Conservation (phyloP, 495 filamentous ascomycete species). For the Penicillium antarcticum region DNA sequence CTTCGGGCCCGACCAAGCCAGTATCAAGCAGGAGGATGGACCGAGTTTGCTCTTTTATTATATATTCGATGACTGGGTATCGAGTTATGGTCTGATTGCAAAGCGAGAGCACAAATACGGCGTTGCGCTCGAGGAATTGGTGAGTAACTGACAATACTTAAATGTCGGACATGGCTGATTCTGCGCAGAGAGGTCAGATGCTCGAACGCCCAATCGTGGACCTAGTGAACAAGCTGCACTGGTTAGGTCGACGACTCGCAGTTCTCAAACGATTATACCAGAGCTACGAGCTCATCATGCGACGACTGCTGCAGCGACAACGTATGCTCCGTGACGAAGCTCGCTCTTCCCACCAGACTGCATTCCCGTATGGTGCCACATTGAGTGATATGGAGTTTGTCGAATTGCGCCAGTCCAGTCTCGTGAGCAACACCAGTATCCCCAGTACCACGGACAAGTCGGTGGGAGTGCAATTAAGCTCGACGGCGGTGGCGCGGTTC, state of each 20-base stretch:
- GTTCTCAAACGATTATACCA: constrained; percentile 73
- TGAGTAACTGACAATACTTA: constrained; percentile 25
- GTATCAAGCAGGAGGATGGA: constrained; percentile 55
- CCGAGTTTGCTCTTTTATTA: constrained; percentile 81
- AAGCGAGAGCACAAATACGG: constrained; percentile 60
- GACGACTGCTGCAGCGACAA: constrained; percentile 60
- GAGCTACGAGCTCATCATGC: constrained; percentile 75
- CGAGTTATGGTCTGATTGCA: constrained; percentile 61
- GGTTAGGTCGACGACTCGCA: constrained; percentile 62
- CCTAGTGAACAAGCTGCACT: constrained; percentile 69
- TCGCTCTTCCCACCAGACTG: constrained; percentile 16
- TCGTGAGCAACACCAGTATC: constrained; percentile 22
- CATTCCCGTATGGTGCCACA: constrained; percentile 20
- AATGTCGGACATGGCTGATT: neutral
- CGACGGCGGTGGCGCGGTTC: constrained; percentile 68
- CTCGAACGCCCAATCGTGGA: constrained; percentile 54
- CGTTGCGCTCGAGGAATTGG: constrained; percentile 52
- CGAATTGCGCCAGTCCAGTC: constrained; percentile 27
- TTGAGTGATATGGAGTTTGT: constrained; percentile 27
- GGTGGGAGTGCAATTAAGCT: constrained; percentile 58
- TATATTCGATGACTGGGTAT: constrained; percentile 83
- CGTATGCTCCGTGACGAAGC: constrained; percentile 39
- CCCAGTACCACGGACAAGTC: constrained; percentile 23
- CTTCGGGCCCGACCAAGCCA: constrained; percentile 27
- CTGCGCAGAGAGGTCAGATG: constrained; percentile 53